Conservation (phyloP, 495 filamentous ascomycete genomes). For the Aspergillus olivimuriae region DNA sequence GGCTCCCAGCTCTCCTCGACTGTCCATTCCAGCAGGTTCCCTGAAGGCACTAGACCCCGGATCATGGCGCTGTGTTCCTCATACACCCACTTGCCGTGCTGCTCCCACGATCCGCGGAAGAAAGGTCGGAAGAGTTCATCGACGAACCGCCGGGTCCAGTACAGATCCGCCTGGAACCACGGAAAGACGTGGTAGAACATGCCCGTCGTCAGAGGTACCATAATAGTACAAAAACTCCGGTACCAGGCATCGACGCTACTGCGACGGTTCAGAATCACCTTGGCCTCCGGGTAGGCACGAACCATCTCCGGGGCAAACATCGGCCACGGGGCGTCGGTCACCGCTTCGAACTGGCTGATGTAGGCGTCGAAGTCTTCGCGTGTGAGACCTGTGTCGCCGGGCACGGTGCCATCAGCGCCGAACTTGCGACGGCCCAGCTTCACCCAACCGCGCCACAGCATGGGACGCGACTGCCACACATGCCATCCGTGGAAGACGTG, state of each 20-base stretch:
- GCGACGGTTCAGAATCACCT: conserved; percentile 48
- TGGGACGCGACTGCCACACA: not conserved
- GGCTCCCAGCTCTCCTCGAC: conserved; percentile 42
- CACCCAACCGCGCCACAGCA: conserved; percentile 8
- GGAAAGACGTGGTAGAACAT: conserved; percentile 8
- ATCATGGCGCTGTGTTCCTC: conserved; percentile 10
- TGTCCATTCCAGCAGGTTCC: conserved; percentile 33
- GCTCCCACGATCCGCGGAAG: conserved; percentile 8
- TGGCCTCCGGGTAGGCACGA: conserved; percentile 53
- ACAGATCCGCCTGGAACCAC: conserved; percentile 14
- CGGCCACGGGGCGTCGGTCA: conserved; percentile 49
- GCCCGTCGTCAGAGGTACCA: conserved; percentile 8
- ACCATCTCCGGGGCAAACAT: conserved; percentile 52
- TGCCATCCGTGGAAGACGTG: conserved; percentile 25
- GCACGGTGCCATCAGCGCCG: not conserved
- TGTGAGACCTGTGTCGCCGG: conserved; percentile 1
- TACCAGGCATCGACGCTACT: conserved; percentile 40
- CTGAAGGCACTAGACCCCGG: conserved; percentile 15
- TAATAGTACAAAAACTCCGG: conserved; percentile 9
- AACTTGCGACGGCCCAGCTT: conserved; percentile 6
- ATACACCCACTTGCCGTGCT: conserved; percentile 11
- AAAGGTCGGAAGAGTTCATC: conserved; percentile 10
- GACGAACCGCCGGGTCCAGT: conserved; percentile 13
- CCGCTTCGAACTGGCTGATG: conserved; percentile 40
- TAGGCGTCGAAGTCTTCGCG: conserved; percentile 39